A percentile compares a stretch with the other conserved stretches of the same genome.
phyloP scores from a whole-genome alignment of 768 basidiomycete genomes.

The Rhizopogon sp. region DNA sequence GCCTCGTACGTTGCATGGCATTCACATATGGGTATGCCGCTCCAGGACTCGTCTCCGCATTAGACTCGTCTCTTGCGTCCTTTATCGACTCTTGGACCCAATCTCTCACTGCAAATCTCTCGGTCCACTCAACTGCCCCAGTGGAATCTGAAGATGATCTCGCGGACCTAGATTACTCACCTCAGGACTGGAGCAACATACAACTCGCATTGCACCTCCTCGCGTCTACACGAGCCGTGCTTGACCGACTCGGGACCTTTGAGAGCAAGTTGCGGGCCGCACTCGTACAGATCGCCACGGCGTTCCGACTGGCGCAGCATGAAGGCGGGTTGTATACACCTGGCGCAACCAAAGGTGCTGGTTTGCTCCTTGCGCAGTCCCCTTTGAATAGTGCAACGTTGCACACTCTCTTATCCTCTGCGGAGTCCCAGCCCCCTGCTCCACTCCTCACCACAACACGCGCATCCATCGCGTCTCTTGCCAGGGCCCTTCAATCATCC shows the following conservation, averaged over 20 bases:
- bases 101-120: slow-evolving; percentile 35
- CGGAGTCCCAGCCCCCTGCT: slow-evolving; percentile 28
- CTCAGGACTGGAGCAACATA: slow-evolving; percentile 85
- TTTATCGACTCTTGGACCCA: slow-evolving; percentile 67
- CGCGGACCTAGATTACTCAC: slow-evolving; percentile 78
- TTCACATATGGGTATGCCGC: slow-evolving; percentile 92
- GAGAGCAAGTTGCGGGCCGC: slow-evolving; percentile 62
- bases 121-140: slow-evolving; percentile 21
- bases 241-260: slow-evolving; percentile 62
- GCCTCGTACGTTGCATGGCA: slow-evolving; percentile 62
- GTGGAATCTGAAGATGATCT: slow-evolving; percentile 53
- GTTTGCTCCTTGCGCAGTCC: slow-evolving; percentile 77
- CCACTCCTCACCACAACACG: slow-evolving; percentile 50
- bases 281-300: slow-evolving; percentile 53
- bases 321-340: slow-evolving; percentile 51
- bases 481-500: slow-evolving; percentile 67
- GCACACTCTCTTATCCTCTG: slow-evolving; percentile 49
- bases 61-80: slow-evolving; percentile 65
- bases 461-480: slow-evolving; percentile 55
- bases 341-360: slow-evolving; percentile 59
- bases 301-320: slow-evolving; percentile 51
- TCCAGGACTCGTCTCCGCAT: slow-evolving; percentile 62
- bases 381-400: slow-evolving; percentile 73
- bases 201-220: slow-evolving; percentile 80
- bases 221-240: slow-evolving; percentile 70